A percentile compares a stretch with the other conserved stretches of the same genome.
These are phyloP conservation scores for Sherardia arvensis DNA, from an alignment of 257 asterid genomes.

Conservation along the genomic window DNA sequence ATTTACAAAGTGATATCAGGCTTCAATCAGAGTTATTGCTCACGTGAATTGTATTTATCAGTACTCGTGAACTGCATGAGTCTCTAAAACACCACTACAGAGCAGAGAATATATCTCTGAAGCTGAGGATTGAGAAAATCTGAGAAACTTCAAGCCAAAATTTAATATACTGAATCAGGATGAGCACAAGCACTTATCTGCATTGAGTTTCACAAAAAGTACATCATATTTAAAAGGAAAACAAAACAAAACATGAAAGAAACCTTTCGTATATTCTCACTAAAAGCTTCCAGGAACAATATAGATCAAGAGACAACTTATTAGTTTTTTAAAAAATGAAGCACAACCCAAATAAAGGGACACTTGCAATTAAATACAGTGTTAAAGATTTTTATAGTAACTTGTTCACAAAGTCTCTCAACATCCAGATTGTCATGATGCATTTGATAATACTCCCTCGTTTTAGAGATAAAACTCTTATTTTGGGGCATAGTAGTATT, in stretches of 20 bases:
- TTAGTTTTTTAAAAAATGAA: no score
- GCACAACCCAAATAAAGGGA: no score
- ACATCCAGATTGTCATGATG: neutral
- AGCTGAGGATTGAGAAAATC: neutral
- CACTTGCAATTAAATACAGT: no score
- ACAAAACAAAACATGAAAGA: neutral
- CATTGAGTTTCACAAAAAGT: neutral
- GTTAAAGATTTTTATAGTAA: no score
- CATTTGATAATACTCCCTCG: neutral
- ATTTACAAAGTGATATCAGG: slow-evolving; percentile 37
- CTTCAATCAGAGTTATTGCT: slow-evolving; percentile 27
- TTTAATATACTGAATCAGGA: neutral
- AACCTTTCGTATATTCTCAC: neutral
- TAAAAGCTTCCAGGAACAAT: neutral
- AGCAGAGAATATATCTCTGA: neutral
- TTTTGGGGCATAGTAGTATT: neutral
- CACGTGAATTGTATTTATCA: neutral
- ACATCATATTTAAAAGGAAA: neutral
- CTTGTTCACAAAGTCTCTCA: no score
- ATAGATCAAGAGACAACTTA: neutral
- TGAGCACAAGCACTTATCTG: neutral
- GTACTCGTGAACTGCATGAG: neutral
- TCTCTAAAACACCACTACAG: no score
- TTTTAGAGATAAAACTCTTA: neutral
- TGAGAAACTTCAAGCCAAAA: neutral